phyloP scores from a whole-genome alignment of 768 basidiomycete species.

The Tulasnella sp. region DNA sequence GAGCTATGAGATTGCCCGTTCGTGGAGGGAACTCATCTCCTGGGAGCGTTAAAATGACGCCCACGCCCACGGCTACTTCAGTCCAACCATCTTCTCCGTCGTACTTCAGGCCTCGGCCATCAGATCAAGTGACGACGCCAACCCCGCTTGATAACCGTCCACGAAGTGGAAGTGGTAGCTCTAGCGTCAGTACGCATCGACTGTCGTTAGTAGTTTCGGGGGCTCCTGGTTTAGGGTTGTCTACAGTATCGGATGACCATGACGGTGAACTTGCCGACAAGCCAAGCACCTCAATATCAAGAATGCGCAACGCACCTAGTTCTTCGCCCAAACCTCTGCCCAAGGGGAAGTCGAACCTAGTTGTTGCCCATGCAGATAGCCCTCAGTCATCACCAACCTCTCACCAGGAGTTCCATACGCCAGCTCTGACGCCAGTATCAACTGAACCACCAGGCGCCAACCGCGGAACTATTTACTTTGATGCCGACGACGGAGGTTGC shows the following conservation, averaged over 20 bases:
- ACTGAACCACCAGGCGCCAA: background rate
- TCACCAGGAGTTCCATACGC: background rate
- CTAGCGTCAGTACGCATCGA: background rate
- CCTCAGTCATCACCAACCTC: background rate
- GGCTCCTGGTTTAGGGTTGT: background rate
- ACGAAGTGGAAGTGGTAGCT: background rate
- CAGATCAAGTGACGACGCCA: background rate
- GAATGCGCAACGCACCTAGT: too few relatives aligned
- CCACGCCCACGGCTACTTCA: background rate
- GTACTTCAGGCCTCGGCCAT: background rate
- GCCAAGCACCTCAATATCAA: too few relatives aligned
- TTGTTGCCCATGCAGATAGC: too few relatives aligned
- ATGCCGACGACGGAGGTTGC: background rate
- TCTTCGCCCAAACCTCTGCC: too few relatives aligned
- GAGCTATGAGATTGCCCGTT: background rate
- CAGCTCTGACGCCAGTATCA: background rate
- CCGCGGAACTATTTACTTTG: constrained; percentile 4
- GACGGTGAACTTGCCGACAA: too few relatives aligned
- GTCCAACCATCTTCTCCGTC: background rate
- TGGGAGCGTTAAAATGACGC: background rate
- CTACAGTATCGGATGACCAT: background rate
- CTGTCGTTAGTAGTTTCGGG: background rate
- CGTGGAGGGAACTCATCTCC: background rate
- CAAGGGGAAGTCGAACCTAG: too few relatives aligned
- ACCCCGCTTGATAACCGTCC: background rate